Percentiles rank a stretch among this genome's conserved stretches.
These are phyloP conservation scores for Boletus vermiculosoides DNA, from an alignment of 768 basidiomycete genomes.

Conservation along the genomic window DNA sequence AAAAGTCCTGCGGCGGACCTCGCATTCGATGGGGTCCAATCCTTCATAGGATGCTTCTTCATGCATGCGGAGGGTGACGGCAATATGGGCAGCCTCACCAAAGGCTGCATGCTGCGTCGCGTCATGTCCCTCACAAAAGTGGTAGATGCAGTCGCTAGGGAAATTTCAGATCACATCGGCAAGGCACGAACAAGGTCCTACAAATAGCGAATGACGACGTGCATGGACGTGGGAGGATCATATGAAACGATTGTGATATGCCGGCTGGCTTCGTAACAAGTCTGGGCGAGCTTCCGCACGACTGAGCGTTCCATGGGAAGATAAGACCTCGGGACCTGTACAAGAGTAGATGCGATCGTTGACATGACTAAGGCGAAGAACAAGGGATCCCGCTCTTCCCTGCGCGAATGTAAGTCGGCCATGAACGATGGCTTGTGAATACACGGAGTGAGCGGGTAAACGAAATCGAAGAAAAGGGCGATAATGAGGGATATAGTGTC, in stretches of 20 bases:
- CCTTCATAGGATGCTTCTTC: constrained; percentile 82
- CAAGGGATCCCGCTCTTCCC: constrained; percentile 85
- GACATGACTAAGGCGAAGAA: constrained; percentile 92
- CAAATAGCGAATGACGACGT: constrained; percentile 89
- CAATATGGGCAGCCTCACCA: constrained; percentile 83
- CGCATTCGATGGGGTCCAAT: constrained; percentile 83
- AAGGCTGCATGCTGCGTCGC: constrained; percentile 86
- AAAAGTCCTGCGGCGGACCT: constrained; percentile 82
- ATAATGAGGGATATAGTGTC: constrained; percentile 81
- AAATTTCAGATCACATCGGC: constrained; percentile 8
- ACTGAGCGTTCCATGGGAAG: constrained; percentile 82
- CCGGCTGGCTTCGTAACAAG: constrained; percentile 78
- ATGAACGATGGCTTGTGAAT: constrained; percentile 90
- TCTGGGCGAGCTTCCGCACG: constrained; percentile 80
- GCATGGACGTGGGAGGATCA: constrained; percentile 80
- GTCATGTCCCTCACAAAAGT: constrained; percentile 86
- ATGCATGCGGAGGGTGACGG: constrained; percentile 80
- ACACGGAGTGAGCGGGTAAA: constrained; percentile 88
- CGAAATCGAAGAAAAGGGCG: constrained; percentile 89
- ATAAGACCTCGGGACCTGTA: constrained; percentile 86
- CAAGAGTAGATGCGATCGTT: constrained; percentile 81
- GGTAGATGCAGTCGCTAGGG: constrained; percentile 75
- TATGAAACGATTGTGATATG: constrained; percentile 79
- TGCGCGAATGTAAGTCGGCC: constrained; percentile 76
- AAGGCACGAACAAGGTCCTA: constrained; percentile 38